Conservation (phyloP, 2,329 filamentous ascomycete species). For the Penicillium sp. region DNA sequence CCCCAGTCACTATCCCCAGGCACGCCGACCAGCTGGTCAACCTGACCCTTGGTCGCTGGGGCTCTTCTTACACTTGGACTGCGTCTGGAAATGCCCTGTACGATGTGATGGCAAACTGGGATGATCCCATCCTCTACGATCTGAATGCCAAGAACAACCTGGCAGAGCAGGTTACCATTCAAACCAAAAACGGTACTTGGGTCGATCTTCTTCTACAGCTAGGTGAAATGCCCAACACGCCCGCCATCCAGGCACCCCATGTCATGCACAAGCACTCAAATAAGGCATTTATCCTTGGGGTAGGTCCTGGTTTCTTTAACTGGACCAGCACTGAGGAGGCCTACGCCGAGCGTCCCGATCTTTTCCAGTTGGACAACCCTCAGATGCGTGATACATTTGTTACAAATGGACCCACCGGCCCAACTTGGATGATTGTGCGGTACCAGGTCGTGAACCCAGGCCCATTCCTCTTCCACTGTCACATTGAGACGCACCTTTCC, state of each 20-base stretch:
- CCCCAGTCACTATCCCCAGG: constrained; percentile 46
- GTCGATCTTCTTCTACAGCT: constrained; percentile 37
- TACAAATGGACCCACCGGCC: constrained; percentile 24
- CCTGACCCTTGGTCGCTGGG: constrained; percentile 27
- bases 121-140: constrained; percentile 33
- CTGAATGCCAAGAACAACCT: constrained; percentile 24
- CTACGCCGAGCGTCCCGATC: constrained; percentile 34
- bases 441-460: constrained; percentile 47
- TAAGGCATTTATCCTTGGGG: constrained; percentile 43
- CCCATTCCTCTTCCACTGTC: constrained; percentile 48
- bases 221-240: constrained; percentile 18
- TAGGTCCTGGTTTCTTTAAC: constrained; percentile 36
- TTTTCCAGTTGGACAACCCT: constrained; percentile 45
- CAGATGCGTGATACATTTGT: constrained; percentile 41
- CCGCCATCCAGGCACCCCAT: constrained; percentile 35
- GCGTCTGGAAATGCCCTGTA: constrained; percentile 26
- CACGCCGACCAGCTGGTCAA: constrained; percentile 46
- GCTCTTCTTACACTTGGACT: constrained; percentile 30
- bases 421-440: constrained; percentile 42
- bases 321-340: constrained; percentile 42
- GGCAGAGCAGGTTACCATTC: constrained; percentile 26
- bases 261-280: constrained; percentile 48
- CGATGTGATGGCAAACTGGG: constrained; percentile 25
- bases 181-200: constrained; percentile 37
- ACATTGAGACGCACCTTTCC: constrained; percentile 46